These are phyloP conservation scores for Pseudonitzschia pungens DNA, from an alignment of 108 stramenopile genomes.

Conservation along the genomic window DNA sequence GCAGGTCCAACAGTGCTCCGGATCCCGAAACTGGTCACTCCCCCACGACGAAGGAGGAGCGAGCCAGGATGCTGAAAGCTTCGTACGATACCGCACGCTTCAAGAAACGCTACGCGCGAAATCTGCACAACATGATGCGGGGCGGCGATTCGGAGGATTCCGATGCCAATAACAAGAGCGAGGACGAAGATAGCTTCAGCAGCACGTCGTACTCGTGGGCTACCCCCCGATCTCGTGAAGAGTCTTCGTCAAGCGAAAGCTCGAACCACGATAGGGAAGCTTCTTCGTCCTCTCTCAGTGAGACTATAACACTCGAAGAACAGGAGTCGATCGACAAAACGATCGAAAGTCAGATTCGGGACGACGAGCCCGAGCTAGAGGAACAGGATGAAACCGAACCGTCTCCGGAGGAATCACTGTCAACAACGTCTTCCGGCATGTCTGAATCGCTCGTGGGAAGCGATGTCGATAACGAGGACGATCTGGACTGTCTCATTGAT, in stretches of 20 bases:
- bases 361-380: not conserved
- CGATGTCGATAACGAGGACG: not conserved
- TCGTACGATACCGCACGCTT: constrained; percentile 9
- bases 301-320: too few relatives aligned
- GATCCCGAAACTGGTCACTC: not conserved
- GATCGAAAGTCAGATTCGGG: not conserved
- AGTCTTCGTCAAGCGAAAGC: too few relatives aligned
- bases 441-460: constrained; percentile 18
- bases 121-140: not conserved
- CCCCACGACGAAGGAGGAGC: not conserved
- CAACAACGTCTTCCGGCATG: constrained; percentile 7
- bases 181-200: not conserved
- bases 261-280: too few relatives aligned
- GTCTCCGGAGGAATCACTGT: not conserved
- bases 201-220: constrained; percentile 1
- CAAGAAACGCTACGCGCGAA: not conserved
- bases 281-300: too few relatives aligned
- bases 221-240: not conserved
- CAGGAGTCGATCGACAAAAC: too few relatives aligned
- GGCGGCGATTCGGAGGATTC: not conserved
- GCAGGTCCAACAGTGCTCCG: not conserved
- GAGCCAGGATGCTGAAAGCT: not conserved
- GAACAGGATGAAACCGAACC: not conserved
- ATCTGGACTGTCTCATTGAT: not conserved
- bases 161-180: not conserved